Base-by-base conservation (phyloP, 495 filamentous ascomycete genomes). In the Penicillium fimorum region DNA sequence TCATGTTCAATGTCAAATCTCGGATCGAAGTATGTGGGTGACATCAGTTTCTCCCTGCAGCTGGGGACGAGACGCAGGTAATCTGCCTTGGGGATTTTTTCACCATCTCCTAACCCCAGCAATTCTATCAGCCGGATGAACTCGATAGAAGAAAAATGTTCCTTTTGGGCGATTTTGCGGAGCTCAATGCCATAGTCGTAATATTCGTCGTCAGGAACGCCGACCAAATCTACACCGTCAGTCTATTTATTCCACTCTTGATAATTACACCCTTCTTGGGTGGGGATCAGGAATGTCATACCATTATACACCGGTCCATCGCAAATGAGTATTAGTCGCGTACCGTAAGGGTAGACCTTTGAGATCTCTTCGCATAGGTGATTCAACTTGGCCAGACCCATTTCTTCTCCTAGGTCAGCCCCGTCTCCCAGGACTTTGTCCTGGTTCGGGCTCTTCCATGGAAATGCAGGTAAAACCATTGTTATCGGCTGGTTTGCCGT, bases 301-400 rank as follows among this genome's bases (percentile, higher is more conserved):
- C 52, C 52, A 30, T 54, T 54, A 38, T 54, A 54, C 33, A 54
- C 52, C 3, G 42, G 43, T 37, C 52, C 52, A 22, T 54, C 52
- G 20, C 52, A 54, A 2, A 54, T 47, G 43, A 54, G 52, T n/a
- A 54, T 54, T 10, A 54, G 52, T 18, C 52, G 42, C 7, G 52
- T 32, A 15, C 52, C 52, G n/a, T 54, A 54, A 35, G 52, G 52
- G n/a, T 54, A 54, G 32, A 54, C 42, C 29, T 45, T 47, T 18
- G 52, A 54, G 22, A 54, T 54, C 20, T 54, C 52, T 10, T 47
- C 52, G 11, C 52, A 54, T 22, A 54, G n/a, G 29, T 54, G 52
- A 46, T 54, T 47, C 32, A 54, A 38, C n/a, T 15, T 54, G 3
- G 52, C 52, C 11, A 54, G 52, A 12, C 52, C 43, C 22, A 46